Evolutionary conservation across 2,329 filamentous ascomycete species (phyloP).

Genomic region (Apiospora marii): DNA sequence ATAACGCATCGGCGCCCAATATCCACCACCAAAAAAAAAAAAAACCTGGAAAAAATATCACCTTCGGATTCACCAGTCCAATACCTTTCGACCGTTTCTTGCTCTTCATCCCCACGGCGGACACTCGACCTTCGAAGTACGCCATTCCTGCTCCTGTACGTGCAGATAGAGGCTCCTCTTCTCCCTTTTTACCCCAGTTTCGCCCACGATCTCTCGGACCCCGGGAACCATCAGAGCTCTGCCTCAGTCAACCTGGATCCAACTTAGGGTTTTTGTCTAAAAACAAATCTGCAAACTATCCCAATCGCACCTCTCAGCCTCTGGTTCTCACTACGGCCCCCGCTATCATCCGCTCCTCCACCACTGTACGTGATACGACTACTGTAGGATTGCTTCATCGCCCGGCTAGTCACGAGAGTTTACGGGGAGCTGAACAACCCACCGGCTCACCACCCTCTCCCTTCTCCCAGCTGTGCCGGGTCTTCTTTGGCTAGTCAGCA

Average conservation of each 20-base stretch:
- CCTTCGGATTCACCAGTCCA: conserved; percentile 12
- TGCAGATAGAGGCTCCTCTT: conserved; percentile 20
- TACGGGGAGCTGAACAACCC: background rate
- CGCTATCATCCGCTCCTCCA: background rate
- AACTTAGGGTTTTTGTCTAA: conserved; percentile 16
- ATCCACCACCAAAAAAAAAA: conserved; percentile 17
- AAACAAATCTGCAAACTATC: conserved; percentile 17
- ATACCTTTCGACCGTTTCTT: conserved; percentile 21
- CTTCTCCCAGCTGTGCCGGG: background rate
- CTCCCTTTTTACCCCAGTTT: conserved; percentile 20
- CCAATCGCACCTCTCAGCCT: conserved; percentile 2
- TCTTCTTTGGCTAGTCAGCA: conserved; percentile 1
- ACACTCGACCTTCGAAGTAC: conserved; percentile 15
- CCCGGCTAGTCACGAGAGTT: conserved; percentile 16
- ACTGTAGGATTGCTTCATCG: conserved; percentile 3
- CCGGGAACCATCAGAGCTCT: conserved; percentile 15
- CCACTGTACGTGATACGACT: background rate
- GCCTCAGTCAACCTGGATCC: conserved; percentile 15
- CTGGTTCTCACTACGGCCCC: background rate
- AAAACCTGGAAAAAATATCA: conserved; percentile 10
- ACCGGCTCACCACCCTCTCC: background rate
- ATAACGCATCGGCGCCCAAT: conserved; percentile 36
- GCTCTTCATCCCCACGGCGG: conserved; percentile 17
- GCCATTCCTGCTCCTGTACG: background rate
- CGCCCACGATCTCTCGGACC: conserved; percentile 21